A percentile compares a stretch with the other conserved stretches of the same genome.
These are phyloP conservation scores for Penicillium brasilianum DNA, from an alignment of 2,329 filamentous ascomycete genomes.

Conservation along the genomic window DNA sequence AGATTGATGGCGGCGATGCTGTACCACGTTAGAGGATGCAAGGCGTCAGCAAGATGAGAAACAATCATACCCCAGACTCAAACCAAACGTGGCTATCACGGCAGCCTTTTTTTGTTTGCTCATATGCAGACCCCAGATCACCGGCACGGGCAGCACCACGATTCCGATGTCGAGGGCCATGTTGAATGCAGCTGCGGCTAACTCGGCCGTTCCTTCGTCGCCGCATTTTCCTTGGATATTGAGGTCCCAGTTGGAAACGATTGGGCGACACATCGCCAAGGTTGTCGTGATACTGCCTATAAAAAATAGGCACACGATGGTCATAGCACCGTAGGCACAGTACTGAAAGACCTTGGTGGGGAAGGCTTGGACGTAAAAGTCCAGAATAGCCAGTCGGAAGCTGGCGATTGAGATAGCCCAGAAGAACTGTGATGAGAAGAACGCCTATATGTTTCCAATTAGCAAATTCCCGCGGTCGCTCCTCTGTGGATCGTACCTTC, in stretches of 20 bases:
- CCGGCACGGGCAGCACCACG: slow-evolving; percentile 15
- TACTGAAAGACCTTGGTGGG: slow-evolving; percentile 13
- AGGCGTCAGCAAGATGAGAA: background rate
- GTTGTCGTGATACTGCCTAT: slow-evolving; percentile 17
- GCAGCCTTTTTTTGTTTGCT: slow-evolving; percentile 20
- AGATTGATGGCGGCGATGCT: slow-evolving; percentile 22
- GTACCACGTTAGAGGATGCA: slow-evolving; percentile 1
- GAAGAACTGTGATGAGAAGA: slow-evolving; percentile 26
- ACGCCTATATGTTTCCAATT: slow-evolving; percentile 6
- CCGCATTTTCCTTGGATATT: slow-evolving; percentile 18
- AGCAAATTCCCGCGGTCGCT: background rate
- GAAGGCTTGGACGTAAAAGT: slow-evolving; percentile 22
- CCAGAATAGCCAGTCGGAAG: slow-evolving; percentile 20
- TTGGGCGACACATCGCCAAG: slow-evolving; percentile 18
- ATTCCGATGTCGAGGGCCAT: slow-evolving; percentile 19
- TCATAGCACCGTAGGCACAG: slow-evolving; percentile 7
- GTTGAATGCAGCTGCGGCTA: slow-evolving; percentile 23
- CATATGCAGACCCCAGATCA: slow-evolving; percentile 20
- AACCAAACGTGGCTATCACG: slow-evolving; percentile 16
- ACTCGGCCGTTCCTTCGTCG: slow-evolving; percentile 14
- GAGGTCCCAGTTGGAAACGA: slow-evolving; percentile 20
- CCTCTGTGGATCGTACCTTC: background rate
- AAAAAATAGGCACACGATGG: slow-evolving; percentile 20
- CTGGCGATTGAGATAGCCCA: slow-evolving; percentile 19
- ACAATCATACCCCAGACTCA: slow-evolving; percentile 17